Percentiles rank a stretch among this genome's conserved stretches.
Evolutionary conservation across 108 stramenopile species (phyloP).

Genomic region (Mediolabrus comicus): DNA sequence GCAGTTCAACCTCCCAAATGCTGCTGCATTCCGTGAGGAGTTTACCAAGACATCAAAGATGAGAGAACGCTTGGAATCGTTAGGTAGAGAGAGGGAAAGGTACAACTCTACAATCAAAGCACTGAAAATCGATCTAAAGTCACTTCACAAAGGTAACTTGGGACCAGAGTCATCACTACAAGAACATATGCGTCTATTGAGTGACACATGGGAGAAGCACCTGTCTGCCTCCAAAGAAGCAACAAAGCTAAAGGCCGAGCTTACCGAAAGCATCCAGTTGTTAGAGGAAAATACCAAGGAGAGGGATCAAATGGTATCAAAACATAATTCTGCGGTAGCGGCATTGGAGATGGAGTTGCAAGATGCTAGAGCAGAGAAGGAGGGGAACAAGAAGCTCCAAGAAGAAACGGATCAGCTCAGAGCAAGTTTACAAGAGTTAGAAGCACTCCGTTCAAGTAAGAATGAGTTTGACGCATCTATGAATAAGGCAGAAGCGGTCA

Average conservation of each 20-base stretch:
- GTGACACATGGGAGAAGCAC: constrained; percentile 27
- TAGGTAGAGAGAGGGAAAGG: constrained; percentile 31
- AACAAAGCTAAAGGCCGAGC: constrained; percentile 23
- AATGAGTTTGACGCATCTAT: constrained; percentile 13
- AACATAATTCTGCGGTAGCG: constrained; percentile 10
- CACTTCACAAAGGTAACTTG: constrained; percentile 20
- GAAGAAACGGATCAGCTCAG: not conserved
- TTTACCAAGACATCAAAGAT: constrained; percentile 7
- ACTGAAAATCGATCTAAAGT: constrained; percentile 34
- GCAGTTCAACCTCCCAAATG: constrained; percentile 6
- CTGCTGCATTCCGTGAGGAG: constrained; percentile 8
- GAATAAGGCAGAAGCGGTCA: constrained; percentile 28
- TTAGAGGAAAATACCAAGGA: constrained; percentile 22
- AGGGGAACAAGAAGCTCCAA: constrained; percentile 7
- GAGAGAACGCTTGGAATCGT: constrained; percentile 20
- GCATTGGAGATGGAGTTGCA: constrained; percentile 23
- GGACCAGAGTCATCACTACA: constrained; percentile 41
- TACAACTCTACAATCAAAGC: constrained; percentile 50
- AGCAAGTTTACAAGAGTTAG: constrained; percentile 8
- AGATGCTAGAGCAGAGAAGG: not conserved
- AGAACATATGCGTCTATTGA: constrained; percentile 44
- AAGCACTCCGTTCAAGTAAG: constrained; percentile 18
- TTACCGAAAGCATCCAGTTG: constrained; percentile 11
- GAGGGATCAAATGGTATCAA: constrained; percentile 11
- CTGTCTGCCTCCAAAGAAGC: constrained; percentile 3